These are phyloP conservation scores for Aspergillus candidus DNA, from an alignment of 2,329 filamentous ascomycete species.

Conservation along the genomic window DNA sequence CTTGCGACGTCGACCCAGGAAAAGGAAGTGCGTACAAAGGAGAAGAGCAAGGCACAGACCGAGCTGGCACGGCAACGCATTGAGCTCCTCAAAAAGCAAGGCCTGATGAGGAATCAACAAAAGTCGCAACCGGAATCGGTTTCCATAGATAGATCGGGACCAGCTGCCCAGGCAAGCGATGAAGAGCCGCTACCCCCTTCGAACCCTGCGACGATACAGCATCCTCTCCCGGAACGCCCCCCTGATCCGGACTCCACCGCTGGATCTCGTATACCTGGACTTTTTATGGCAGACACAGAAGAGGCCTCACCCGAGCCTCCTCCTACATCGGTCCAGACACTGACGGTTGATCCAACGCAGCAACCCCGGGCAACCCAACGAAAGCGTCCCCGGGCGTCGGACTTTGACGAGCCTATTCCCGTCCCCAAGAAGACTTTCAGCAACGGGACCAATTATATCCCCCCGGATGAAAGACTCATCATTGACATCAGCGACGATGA, in stretches of 20 bases:
- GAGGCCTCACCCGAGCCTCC: conserved; percentile 4
- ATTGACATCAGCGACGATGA: conserved; percentile 76
- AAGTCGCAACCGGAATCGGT: conserved; percentile 14
- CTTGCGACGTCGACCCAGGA: conserved; percentile 16
- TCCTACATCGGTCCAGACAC: conserved; percentile 7
- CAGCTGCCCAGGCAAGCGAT: conserved; percentile 1
- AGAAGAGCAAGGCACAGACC: conserved; percentile 60
- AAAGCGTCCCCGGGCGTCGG: conserved; percentile 63
- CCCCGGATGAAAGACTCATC: conserved; percentile 58
- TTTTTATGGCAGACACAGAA: conserved; percentile 42
- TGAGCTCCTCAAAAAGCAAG: conserved; percentile 60
- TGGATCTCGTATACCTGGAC: conserved; percentile 44
- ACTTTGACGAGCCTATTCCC: conserved; percentile 56
- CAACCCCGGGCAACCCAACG: conserved; percentile 23
- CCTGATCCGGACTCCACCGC: conserved; percentile 24
- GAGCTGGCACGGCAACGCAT: conserved; percentile 73
- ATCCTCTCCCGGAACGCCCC: conserved; percentile 35
- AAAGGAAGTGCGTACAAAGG: conserved; percentile 28
- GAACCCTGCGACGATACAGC: conserved; percentile 19
- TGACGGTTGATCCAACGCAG: conserved; percentile 16
- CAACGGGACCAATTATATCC: conserved; percentile 38
- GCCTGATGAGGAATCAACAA: conserved; percentile 36
- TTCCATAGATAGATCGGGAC: conserved; percentile 5
- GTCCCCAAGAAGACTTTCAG: conserved; percentile 57
- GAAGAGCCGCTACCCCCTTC: conserved; percentile 3